Evolutionary conservation across 2,329 filamentous ascomycete genomes (phyloP), one percentile per base, ranked within the genome.

Genomic region (Myriosclerotinia duriaeana): DNA sequence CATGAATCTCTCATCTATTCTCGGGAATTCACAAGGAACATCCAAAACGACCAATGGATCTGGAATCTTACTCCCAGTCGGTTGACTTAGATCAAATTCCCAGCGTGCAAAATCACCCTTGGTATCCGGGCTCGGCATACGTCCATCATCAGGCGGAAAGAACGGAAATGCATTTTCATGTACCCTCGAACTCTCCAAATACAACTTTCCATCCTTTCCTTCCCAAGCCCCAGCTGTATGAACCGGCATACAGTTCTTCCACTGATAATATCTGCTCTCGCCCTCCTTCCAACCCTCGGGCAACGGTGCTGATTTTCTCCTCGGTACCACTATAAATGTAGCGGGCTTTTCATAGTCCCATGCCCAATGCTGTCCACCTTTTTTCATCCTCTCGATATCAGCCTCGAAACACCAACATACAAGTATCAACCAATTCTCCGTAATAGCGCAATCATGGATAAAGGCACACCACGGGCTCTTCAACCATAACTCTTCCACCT

Each of bases 271-370:
- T n/a, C 59, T 62, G 14, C 44, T 53, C 20, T 62, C 44, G 9
- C 48, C 44, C 14, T 30, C 12, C 34, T 40, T 30, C 42, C 42
- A 59, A 0, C 55, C 55, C 6, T 46, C 55, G 0, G 55, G 55
- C 42, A 59, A 59, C 1, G 34, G 36, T 12, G 44, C 53, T 17
- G 46, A 82, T 2, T 79, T 79, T 1, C 80, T 73, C 8, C 83
- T 77, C 8, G 83, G 83, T 2, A 84, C 81, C 7, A 85, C 76
- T 0, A 81, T 83, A 67, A 85, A 85, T 74, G 80, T 82, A 70
- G 84, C 82, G 69, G 84, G 81, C 70, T 84, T 82, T 8, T 82
- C 75, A 1, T 82, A 80, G 58, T 82, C 80, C 81, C 81, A 83
- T 0, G 80, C 80, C 75, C 81, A 83, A 72, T 83, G 82, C 67